Evolutionary conservation across 805 yeast genomes (phyloP).

Genomic region (Spathaspora boniae): DNA sequence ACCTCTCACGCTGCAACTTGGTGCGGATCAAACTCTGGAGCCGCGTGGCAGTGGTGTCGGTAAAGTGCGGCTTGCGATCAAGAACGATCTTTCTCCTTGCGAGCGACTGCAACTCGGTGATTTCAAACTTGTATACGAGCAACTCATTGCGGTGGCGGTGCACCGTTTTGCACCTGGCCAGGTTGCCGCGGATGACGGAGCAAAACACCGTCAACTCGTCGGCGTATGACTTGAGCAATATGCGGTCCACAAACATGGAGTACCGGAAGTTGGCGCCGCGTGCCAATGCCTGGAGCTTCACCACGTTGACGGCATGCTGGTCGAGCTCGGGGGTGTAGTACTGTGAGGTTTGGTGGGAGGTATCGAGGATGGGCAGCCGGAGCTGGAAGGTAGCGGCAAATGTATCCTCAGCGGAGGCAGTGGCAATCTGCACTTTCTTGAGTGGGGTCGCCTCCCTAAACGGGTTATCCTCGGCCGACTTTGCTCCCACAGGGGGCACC

Average conservation of each 20-base stretch:
- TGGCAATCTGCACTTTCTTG: neutral
- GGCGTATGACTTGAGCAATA: slow-evolving; percentile 56
- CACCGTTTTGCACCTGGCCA: slow-evolving; percentile 27
- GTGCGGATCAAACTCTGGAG: slow-evolving; percentile 48
- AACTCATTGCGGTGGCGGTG: slow-evolving; percentile 35
- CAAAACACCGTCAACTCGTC: slow-evolving; percentile 49
- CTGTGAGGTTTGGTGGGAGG: neutral
- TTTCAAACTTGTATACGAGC: slow-evolving; percentile 23
- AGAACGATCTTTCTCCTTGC: slow-evolving; percentile 24
- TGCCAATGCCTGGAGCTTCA: slow-evolving; percentile 62
- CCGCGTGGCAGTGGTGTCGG: slow-evolving; percentile 17
- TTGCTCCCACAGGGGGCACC: slow-evolving; percentile 3
- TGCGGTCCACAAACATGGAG: slow-evolving; percentile 56
- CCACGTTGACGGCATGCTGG: slow-evolving; percentile 22
- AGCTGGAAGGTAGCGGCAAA: neutral
- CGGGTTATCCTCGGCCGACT: slow-evolving; percentile 6
- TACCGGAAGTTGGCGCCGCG: slow-evolving; percentile 70
- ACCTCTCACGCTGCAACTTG: slow-evolving; percentile 20
- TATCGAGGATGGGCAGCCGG: neutral
- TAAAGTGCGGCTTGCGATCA: slow-evolving; percentile 8
- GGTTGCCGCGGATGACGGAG: slow-evolving; percentile 49
- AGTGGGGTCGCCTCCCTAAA: slow-evolving; percentile 5
- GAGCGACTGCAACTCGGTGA: slow-evolving; percentile 39
- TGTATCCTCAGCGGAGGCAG: neutral
- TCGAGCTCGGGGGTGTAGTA: slow-evolving; percentile 9